Evolutionary conservation across 2,329 filamentous ascomycete species (phyloP).

Genomic region (Didymella segeticola): DNA sequence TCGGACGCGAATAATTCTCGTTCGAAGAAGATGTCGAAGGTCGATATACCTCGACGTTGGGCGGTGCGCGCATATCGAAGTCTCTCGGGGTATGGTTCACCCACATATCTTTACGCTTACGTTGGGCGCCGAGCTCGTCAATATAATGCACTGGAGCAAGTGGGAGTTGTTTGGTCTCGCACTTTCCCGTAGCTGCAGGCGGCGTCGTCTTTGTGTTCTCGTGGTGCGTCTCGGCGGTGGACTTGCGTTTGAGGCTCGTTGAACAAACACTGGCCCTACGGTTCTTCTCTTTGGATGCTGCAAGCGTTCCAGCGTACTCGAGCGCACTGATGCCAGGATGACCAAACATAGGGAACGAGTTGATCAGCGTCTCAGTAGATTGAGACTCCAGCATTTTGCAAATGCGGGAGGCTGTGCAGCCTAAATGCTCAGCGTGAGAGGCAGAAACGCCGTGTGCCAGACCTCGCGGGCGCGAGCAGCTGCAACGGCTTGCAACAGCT

Average conservation of each 20-base stretch:
- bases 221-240: constrained; percentile 26
- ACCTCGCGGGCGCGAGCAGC: constrained; percentile 13
- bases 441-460: constrained; percentile 16
- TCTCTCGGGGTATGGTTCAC: constrained; percentile 44
- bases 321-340: constrained; percentile 43
- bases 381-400: constrained; percentile 23
- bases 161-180: constrained; percentile 13
- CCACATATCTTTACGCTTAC: constrained; percentile 39
- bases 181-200: constrained; percentile 20
- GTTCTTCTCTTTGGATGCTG: constrained; percentile 23
- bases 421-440: constrained; percentile 21
- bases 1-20: constrained; percentile 31
- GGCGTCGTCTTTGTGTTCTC: constrained; percentile 24
- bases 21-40: constrained; percentile 24
- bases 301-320: constrained; percentile 38
- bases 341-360: constrained; percentile 42
- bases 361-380: constrained; percentile 31
- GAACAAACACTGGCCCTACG: constrained; percentile 23
- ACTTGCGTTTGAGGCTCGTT: constrained; percentile 29
- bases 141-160: constrained; percentile 26
- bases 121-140: constrained; percentile 31
- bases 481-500: constrained; percentile 19
- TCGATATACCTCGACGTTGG: constrained; percentile 24
- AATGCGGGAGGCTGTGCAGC: constrained; percentile 17
- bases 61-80: constrained; percentile 33